Percentiles rank a stretch among this genome's conserved stretches.
Conservation (phyloP, 768 basidiomycete species). For the Favolaschia claudopus region DNA sequence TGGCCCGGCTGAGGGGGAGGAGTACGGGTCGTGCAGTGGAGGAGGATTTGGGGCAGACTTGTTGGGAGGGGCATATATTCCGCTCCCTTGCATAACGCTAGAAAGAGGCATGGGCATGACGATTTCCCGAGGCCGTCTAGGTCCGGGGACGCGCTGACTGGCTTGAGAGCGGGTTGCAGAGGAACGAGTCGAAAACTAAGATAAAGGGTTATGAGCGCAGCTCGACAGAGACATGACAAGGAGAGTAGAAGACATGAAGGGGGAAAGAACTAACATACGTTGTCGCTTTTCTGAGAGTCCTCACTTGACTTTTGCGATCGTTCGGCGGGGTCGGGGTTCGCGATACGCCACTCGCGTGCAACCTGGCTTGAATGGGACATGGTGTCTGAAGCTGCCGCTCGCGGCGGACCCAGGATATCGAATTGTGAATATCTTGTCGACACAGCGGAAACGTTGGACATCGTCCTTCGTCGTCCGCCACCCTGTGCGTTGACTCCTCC, state of each 20-base stretch:
- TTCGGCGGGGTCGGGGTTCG: slow-evolving; percentile 34
- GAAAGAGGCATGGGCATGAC: slow-evolving; percentile 34
- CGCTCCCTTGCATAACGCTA: background rate
- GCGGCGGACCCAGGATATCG: slow-evolving; percentile 45
- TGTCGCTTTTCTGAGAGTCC: slow-evolving; percentile 1
- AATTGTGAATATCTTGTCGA: slow-evolving; percentile 48
- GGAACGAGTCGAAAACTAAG: slow-evolving; percentile 11
- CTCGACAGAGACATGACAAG: background rate
- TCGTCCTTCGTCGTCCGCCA: slow-evolving; percentile 14
- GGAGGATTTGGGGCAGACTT: background rate
- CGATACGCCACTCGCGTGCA: slow-evolving; percentile 41
- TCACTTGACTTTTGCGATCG: slow-evolving; percentile 15
- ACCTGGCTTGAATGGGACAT: slow-evolving; percentile 35
- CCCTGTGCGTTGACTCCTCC: background rate
- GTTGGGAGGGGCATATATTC: too few species aligned
- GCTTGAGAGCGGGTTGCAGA: slow-evolving; percentile 12
- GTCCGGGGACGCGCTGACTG: slow-evolving; percentile 11
- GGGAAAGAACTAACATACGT: slow-evolving; percentile 13
- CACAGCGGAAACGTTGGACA: slow-evolving; percentile 37
- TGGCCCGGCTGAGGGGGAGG: background rate
- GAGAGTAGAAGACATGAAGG: background rate
- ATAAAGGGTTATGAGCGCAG: background rate
- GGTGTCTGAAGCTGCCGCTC: slow-evolving; percentile 3
- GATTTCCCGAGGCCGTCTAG: slow-evolving; percentile 42
- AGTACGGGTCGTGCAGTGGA: background rate